Base-by-base conservation (phyloP, 177 flowering plant genomes). In the Tripterygium wilfordii region DNA sequence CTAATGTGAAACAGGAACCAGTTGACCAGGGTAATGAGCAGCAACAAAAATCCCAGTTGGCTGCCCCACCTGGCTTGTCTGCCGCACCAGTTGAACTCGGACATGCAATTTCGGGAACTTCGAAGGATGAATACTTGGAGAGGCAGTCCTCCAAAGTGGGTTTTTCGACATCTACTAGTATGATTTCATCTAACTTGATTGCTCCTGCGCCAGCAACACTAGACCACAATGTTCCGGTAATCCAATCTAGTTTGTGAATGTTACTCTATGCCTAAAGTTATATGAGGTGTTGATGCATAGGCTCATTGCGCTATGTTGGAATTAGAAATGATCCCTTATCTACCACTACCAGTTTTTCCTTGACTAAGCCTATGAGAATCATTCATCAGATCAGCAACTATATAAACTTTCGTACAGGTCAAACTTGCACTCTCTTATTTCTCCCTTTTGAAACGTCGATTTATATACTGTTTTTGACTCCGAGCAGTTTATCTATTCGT, bases 1-100 rank as follows among this genome's bases (percentile, higher is more conserved):
- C 66, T 36, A 60, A 55, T 67, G 83, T 72, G 17, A 89, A 84
- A 58, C 87, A 66, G 42, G 96, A 85, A 63, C 64, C 72, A 3
- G 35, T 46, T 53, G 95, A 87, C 62, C 96, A 73, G 56, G 46
- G 58, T 56, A 37, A 48, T 61, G 91, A 82, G 25, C 82, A 70
- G 61, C 88, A 70, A 19, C 68, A 67, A 2, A 88, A 66, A 49
- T 38, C 72, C 50, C 81, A 61, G 25, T 38, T 70, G 39, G 48
- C 79, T 36, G 42, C 49, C 5, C 29, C 70, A 8, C 74, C 54
- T 8, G 77, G 77, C 14, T 42, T 69, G 33, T 45, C 74, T 45
- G 29, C 67, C 55, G 59, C 31, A 39, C 68, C 62, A 23, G 23
- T 42, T 63, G 71, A 72, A 24, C 84, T 65, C 35, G 85, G 77